phyloP scores from a whole-genome alignment of 2,329 filamentous ascomycete species.

The Aspergillus tanneri region DNA sequence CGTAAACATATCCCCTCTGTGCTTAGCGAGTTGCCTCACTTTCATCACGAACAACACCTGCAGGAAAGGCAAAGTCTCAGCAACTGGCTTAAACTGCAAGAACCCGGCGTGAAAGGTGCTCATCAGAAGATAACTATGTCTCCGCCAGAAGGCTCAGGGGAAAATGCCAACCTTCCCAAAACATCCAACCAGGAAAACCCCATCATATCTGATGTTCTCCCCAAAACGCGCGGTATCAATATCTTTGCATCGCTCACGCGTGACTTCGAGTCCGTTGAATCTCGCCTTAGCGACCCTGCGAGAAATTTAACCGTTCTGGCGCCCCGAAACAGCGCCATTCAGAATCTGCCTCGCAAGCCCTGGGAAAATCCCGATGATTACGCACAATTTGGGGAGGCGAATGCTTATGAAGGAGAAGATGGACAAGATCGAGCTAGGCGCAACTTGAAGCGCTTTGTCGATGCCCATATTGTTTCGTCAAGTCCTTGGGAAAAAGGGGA shows the following conservation, averaged over 20 bases:
- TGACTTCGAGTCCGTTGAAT: conserved; percentile 67
- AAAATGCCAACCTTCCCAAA: conserved; percentile 12
- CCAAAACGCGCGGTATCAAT: conserved; percentile 73
- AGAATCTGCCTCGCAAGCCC: conserved; percentile 75
- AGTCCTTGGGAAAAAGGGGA: conserved; percentile 72
- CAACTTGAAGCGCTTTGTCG: conserved; percentile 79
- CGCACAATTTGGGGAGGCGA: conserved; percentile 56
- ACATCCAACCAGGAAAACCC: conserved; percentile 48
- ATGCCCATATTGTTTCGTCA: conserved; percentile 74
- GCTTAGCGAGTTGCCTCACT: conserved; percentile 17
- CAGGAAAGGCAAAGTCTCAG: conserved; percentile 15
- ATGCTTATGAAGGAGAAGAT: conserved; percentile 72
- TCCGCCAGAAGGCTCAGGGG: conserved; percentile 4
- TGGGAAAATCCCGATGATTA: conserved; percentile 70
- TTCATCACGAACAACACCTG: conserved; percentile 16
- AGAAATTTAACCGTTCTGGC: conserved; percentile 82
- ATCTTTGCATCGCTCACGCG: conserved; percentile 81
- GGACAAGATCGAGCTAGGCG: conserved; percentile 73
- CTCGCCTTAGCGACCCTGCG: conserved; percentile 64
- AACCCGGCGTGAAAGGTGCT: conserved; percentile 26
- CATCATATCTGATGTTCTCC: conserved; percentile 80
- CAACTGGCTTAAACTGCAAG: conserved; percentile 23
- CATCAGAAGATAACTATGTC: conserved; percentile 26
- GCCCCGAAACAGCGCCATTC: conserved; percentile 79
- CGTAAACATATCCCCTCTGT: conserved; percentile 23